These are phyloP conservation scores for Erythrophleum ivorense DNA, from an alignment of 331 rosid species.

Conservation along the genomic window DNA sequence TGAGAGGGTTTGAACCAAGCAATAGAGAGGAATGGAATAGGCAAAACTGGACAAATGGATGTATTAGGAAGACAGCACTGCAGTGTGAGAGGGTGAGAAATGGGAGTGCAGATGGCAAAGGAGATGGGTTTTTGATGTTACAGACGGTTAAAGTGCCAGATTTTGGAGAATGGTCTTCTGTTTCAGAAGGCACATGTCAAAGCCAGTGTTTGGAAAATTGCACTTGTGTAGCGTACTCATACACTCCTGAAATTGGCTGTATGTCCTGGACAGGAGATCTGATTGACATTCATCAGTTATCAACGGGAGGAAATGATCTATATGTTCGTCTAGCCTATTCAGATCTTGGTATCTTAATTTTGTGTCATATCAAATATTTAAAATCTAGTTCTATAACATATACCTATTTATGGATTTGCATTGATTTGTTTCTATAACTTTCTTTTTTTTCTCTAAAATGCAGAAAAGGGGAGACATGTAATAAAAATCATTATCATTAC, in stretches of 20 bases:
- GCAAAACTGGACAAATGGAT: slow-evolving; percentile 47
- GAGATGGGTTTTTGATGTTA: neutral
- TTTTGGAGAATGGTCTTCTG: neutral
- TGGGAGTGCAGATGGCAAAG: neutral
- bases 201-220: neutral
- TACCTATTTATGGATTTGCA: neutral
- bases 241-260: neutral
- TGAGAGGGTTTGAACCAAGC: slow-evolving; percentile 51
- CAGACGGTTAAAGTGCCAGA: neutral
- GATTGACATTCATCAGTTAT: neutral
- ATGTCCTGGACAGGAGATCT: neutral
- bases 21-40: slow-evolving; percentile 40
- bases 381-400: neutral
- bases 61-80: slow-evolving; percentile 41
- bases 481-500: neutral
- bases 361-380: neutral
- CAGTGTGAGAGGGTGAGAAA: slow-evolving; percentile 35
- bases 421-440: too few species aligned
- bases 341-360: neutral
- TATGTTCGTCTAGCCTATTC: slow-evolving; percentile 16
- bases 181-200: neutral
- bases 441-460: neutral
- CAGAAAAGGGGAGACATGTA: neutral
- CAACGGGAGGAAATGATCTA: slow-evolving; percentile 12
- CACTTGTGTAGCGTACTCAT: neutral